Evolutionary conservation across 2,329 filamentous ascomycete genomes (phyloP), one percentile per base, ranked within the genome.

Genomic region (Aspergillus hiratsukae): DNA sequence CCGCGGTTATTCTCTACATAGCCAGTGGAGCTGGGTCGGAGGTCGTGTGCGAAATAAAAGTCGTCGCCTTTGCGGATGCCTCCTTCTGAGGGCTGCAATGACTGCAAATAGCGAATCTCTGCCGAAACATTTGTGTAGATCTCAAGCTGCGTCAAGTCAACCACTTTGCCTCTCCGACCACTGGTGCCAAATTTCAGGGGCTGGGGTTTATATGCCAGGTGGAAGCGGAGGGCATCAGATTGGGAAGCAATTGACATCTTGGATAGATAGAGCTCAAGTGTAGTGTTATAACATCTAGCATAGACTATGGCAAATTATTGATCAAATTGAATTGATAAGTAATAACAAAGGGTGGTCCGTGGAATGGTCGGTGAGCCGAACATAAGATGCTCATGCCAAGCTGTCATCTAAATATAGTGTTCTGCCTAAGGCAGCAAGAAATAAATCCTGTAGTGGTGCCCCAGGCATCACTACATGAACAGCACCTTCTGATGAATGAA

Each of bases 141-240:
- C 53, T 72, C 69, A 10, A 72, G 60, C 53, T 72, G 69, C 23
- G 68, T 72, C 56, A 72, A 58, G 60, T 71, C 58, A 43, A 72
- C 51, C 48, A 72, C 67, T 53, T 64, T 49, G 50, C 67, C 68
- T 40, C 68, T 68, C 29, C 69, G 69, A 59, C 69, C 69, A 51
- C 69, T 72, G 48, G 69, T 72, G 55, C 69, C 69, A 43, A 72
- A 72, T 62, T 70, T 69, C 37, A 72, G 64, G 51, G 58, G 51
- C 41, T 67, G 63, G 4, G 67, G 67, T 56, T 61, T 52, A 45
- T 71, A 71, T 17, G 31, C 31, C 31, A 37, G 31, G 31, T 37
- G 31, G 31, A 37, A 37, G 31, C 31, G 31, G 14, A 37, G 31
- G 14, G 31, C 31, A 5, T 37, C 31, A 14, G 31, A 37, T 37